A percentile compares a stretch with the other conserved stretches of the same genome.
These are phyloP conservation scores for Hysterangium stoloniferum DNA, from an alignment of 768 basidiomycete species.

Conservation along the genomic window DNA sequence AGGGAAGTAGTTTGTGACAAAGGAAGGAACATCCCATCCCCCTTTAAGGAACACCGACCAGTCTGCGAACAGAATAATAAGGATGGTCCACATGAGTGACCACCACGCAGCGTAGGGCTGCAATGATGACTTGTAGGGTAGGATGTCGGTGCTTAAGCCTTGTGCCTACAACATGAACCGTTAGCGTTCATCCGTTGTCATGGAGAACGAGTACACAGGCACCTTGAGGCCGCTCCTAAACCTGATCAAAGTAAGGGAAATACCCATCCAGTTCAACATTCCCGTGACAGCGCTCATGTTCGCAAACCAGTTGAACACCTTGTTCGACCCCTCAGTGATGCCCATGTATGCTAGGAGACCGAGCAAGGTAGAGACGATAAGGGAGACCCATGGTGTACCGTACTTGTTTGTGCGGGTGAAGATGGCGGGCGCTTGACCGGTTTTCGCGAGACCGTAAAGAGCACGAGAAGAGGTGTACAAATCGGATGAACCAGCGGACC, in stretches of 20 bases:
- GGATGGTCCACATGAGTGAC: conserved; percentile 8
- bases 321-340: conserved; percentile 26
- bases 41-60: conserved; percentile 16
- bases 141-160: background rate
- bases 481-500: conserved; percentile 48
- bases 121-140: background rate
- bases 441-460: conserved; percentile 44
- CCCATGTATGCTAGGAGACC: conserved; percentile 35
- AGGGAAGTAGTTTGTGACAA: conserved; percentile 19
- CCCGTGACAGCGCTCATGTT: conserved; percentile 29
- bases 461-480: conserved; percentile 41
- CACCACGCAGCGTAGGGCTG: conserved; percentile 10
- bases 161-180: conserved; percentile 3
- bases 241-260: conserved; percentile 38
- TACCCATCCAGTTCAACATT: conserved; percentile 44
- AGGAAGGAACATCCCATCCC: conserved; percentile 13
- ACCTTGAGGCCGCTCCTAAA: conserved; percentile 34
- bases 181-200: background rate
- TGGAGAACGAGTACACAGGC: conserved; percentile 12
- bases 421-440: conserved; percentile 45
- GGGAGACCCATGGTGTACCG: conserved; percentile 6
- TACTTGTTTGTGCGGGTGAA: conserved; percentile 24
- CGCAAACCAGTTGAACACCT: conserved; percentile 36
- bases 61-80: conserved; percentile 19
- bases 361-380: conserved; percentile 19